These are phyloP conservation scores for Anethum foeniculum DNA, from an alignment of 140 eudicot species.

Conservation along the genomic window DNA sequence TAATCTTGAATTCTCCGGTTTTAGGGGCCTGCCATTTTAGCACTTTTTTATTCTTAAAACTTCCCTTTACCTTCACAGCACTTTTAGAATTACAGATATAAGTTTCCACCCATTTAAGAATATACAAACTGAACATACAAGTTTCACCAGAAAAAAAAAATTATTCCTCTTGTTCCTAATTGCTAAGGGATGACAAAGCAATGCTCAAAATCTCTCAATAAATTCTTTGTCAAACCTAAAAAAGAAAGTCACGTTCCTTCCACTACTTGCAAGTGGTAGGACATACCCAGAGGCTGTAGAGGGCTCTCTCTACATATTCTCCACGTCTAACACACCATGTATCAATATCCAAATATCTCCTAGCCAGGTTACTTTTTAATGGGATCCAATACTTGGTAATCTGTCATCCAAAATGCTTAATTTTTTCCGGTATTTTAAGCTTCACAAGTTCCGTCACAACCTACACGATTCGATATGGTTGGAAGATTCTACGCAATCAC, in stretches of 20 bases:
- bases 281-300: not conserved
- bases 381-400: not conserved
- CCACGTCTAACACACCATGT: too few species aligned
- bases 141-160: not conserved
- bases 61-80: too few species aligned
- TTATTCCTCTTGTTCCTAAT: not conserved
- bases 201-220: not conserved
- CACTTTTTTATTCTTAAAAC: not conserved
- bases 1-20: not conserved
- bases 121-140: not conserved
- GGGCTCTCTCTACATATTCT: not conserved
- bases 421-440: not conserved
- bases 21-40: not conserved
- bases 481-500: not conserved
- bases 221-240: not conserved
- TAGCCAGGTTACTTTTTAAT: not conserved
- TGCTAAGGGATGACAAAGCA: not conserved
- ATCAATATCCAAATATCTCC: not conserved
- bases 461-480: too few species aligned
- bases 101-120: not conserved
- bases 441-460: not conserved
- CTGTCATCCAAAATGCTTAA: not conserved
- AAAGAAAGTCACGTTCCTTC: not conserved
- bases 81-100: too few species aligned
- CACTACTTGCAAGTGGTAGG: not conserved